Percentiles rank a stretch among this genome's conserved stretches.
Conservation (phyloP, 306 rosid genomes). For the Rosa rugosa region DNA sequence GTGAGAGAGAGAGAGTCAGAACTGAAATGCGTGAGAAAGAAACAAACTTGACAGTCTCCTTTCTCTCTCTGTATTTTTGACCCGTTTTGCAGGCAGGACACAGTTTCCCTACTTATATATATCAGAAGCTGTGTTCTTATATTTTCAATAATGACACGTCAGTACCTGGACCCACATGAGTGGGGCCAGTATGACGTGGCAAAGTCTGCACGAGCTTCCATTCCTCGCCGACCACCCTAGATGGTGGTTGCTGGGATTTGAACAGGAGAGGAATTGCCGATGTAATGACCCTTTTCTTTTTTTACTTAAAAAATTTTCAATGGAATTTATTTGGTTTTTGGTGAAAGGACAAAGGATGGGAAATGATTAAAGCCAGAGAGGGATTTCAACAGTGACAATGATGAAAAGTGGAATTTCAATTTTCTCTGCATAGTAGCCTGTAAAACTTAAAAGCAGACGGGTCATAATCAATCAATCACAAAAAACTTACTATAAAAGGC, state of each 20-base stretch:
- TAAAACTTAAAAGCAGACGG: neutral
- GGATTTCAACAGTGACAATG: neutral
- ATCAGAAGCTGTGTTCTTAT: conserved; percentile 2
- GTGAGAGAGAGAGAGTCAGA: conserved; percentile 1
- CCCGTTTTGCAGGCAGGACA: conserved; percentile 14
- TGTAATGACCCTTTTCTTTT: neutral
- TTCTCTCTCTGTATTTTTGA: conserved; percentile 5
- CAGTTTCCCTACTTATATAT: neutral
- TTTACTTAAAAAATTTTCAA: neutral
- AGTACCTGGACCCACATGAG: neutral
- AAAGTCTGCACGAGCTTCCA: neutral
- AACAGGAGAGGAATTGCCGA: conserved; percentile 29
- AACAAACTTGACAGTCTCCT: neutral
- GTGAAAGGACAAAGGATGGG: neutral
- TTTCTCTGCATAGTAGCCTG: conserved; percentile 4
- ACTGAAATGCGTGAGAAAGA: conserved; percentile 16
- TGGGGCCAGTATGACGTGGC: conserved; percentile 12
- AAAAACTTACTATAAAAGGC: neutral
- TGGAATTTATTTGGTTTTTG: neutral
- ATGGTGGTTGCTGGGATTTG: conserved; percentile 22
- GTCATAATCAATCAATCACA: conserved; percentile 20
- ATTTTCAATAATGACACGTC: conserved; percentile 34
- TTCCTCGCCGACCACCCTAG: conserved; percentile 9
- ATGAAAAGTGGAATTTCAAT: conserved; percentile 2
- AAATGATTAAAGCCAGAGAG: neutral